Base-by-base conservation (phyloP, 495 filamentous ascomycete genomes). In the Penicillium riverlandense region DNA sequence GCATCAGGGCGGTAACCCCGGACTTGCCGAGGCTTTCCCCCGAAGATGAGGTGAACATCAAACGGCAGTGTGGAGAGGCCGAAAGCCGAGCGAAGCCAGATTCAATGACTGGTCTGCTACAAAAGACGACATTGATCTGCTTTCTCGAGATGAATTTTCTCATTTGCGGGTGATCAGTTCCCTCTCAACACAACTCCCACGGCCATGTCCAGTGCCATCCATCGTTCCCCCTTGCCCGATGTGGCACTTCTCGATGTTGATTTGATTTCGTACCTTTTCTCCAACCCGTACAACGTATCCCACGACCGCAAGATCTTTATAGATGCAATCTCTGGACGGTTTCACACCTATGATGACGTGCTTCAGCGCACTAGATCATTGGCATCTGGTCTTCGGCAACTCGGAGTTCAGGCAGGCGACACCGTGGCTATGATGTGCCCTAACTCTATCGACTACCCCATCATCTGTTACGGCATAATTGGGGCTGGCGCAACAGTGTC, bases 401-500 rank as follows among this genome's bases (percentile, higher is more conserved):
- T 80, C 76, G 71, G 75, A 16, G 88, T 87, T 78, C 71, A 77
- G 50, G 83, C 79, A 45, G 85, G 86, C 45, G 85, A 88, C 50
- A 77, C 85, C 8, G 63, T 89, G 6, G 76, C 71, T 1, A 57
- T 88, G 37, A 76, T 73, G 58, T 76, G 77, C 6, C 79, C 84
- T 35, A 90, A 89, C 46, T 75, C 70, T 40, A 78, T 88, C 50
- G 84, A 89, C 50, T 75, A 77, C 36, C 70, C 81, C 14, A 55
- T 74, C 6, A 61, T 86, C 39, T 82, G 68, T 50, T 85, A 86
- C 70, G 87, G 86, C 12, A 67, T 74, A 13, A 74, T 82, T 40
- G 92, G 85, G 75, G 82, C 88, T 0, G 88, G 87, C 29, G 88
- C 83, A n/a, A 67, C 80, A 31, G 55, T 84, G 11, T 82, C 81